Evolutionary conservation across 768 basidiomycete genomes (phyloP), one percentile per base, ranked within the genome.

Genomic region (Kwoniella dendrophila): DNA sequence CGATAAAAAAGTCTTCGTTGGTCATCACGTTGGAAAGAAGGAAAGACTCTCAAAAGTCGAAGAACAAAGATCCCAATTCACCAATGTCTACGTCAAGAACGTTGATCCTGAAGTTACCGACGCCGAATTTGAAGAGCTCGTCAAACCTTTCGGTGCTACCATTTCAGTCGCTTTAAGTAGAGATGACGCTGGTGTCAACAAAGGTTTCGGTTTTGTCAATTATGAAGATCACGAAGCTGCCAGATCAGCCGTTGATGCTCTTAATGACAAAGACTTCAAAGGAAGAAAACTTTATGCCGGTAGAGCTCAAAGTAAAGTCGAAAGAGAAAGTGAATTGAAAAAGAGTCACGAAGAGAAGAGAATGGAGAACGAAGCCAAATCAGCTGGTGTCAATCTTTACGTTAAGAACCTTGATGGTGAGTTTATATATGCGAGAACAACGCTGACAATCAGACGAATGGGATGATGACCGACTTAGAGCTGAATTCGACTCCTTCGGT

Each of bases 1-100:
- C 81, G 96, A 99, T 84, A 97, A 96, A 83, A 97, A 98, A 84
- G 96, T 99, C 69, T 99, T 88, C 73, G 96, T 99, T 69, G 96
- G 96, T 57, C 86, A 92, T 76, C 95, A 99, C 82, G 90, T 98
- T 78, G 91, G 92, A 64, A 90, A 91, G 84, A 96, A 95, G 88
- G 96, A 98, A 82, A 90, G 96, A 69, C 92, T 95, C 83, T 93
- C 93, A 79, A 97, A 99, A 82, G 84, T 98, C 64, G 96, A 98
- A 75, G 95, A 99, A 83, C 90, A 92, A 87, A 92, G 90, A 80
- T 83, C 92, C 27, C 91, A 94, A 72, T 99, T 90, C 83, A 99
- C 96, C 78, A 99, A 99, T 83, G 84, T 99, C 64, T 99, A 96
- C 81, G 83, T 98, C 83, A 99, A 99, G 86, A 98, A 98, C 83